A percentile compares a stretch with the other conserved stretches of the same genome.
These are phyloP conservation scores for Sarcomyxa edulis DNA, from an alignment of 768 basidiomycete species.

Conservation along the genomic window DNA sequence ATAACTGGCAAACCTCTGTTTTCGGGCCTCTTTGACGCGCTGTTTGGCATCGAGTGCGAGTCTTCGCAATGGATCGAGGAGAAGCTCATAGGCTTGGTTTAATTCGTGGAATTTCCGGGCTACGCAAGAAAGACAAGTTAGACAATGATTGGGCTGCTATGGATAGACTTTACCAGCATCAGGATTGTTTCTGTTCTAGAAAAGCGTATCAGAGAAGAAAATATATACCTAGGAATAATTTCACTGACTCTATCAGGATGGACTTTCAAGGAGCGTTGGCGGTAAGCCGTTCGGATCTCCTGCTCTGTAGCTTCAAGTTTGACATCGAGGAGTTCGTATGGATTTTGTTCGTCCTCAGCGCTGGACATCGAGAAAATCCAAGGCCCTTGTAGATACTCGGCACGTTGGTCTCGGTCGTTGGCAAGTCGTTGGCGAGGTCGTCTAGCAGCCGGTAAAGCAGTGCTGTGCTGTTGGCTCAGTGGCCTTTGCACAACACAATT, in stretches of 20 bases:
- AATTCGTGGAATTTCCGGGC: slow-evolving; percentile 83
- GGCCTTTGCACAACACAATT: no score
- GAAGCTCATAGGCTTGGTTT: slow-evolving; percentile 73
- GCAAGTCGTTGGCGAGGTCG: no score
- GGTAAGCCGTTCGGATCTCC: slow-evolving; percentile 77
- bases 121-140: slow-evolving; percentile 14
- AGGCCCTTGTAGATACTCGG: no score
- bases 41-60: slow-evolving; percentile 77
- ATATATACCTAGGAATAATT: slow-evolving; percentile 5
- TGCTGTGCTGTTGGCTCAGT: no score
- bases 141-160: no score
- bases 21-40: slow-evolving; percentile 63
- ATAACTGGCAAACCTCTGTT: slow-evolving; percentile 63
- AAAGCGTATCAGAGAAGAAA: slow-evolving; percentile 12
- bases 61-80: slow-evolving; percentile 76
- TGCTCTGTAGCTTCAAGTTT: slow-evolving; percentile 63
- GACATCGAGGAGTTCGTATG: slow-evolving; percentile 69
- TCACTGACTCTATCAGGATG: slow-evolving; percentile 77
- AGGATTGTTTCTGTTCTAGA: slow-evolving; percentile 76
- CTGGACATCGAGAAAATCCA: slow-evolving; percentile 13
- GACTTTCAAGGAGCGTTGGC: slow-evolving; percentile 76
- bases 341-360: slow-evolving; percentile 56
- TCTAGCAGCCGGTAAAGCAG: no score
- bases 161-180: slow-evolving; percentile 55
- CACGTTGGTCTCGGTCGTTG: no score